phyloP scores from a whole-genome alignment of 805 yeast species.

The Candida yuanshanica region DNA sequence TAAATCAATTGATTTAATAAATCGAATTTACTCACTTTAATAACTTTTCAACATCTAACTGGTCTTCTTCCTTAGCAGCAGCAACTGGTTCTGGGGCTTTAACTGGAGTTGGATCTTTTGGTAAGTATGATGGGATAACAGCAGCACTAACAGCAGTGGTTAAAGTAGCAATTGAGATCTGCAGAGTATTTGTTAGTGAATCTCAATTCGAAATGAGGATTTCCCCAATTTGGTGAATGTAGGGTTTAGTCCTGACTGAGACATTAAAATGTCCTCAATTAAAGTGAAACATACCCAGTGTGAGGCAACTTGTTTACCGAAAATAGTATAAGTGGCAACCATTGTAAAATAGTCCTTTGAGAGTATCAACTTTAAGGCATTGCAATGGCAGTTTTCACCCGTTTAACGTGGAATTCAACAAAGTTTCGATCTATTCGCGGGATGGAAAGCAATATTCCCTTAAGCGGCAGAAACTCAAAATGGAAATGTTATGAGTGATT shows the following conservation, averaged over 20 bases:
- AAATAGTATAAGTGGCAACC: slow-evolving; percentile 25
- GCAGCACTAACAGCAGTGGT: slow-evolving; percentile 29
- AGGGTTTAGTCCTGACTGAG: too few species aligned
- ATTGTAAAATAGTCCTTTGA: too few species aligned
- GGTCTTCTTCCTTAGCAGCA: slow-evolving; percentile 23
- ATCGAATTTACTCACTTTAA: slow-evolving; percentile 21
- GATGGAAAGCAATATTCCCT: neutral
- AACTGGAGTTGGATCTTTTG: slow-evolving; percentile 17
- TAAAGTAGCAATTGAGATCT: slow-evolving; percentile 29
- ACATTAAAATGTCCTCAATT: neutral
- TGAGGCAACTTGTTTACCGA: slow-evolving; percentile 25
- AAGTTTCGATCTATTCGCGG: neutral
- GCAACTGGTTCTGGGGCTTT: slow-evolving; percentile 22
- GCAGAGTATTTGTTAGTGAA: slow-evolving; percentile 2
- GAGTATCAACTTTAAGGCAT: too few species aligned
- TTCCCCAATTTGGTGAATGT: too few species aligned
- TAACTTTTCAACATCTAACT: slow-evolving; percentile 29
- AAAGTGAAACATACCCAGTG: slow-evolving; percentile 22
- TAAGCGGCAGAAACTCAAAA: neutral
- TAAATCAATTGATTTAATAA: too few species aligned
- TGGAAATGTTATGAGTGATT: neutral
- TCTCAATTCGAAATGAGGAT: too few species aligned
- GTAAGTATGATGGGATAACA: slow-evolving; percentile 18
- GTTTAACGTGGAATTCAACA: neutral
- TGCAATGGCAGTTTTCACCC: neutral